Evolutionary conservation across 345 rosid species (phyloP).

Genomic region (Rhodamnia argentea): DNA sequence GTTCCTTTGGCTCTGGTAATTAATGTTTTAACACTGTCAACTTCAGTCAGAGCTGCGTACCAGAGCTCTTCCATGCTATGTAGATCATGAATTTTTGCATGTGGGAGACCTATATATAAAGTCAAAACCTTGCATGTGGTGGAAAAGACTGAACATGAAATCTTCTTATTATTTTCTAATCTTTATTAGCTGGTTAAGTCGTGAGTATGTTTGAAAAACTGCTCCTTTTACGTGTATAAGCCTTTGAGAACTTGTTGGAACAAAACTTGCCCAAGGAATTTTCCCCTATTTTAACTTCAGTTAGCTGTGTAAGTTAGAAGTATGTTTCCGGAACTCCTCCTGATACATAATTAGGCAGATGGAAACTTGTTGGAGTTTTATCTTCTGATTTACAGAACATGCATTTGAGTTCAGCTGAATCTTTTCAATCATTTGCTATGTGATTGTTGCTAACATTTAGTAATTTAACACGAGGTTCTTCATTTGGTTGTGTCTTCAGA

Average conservation of each 20-base stretch:
- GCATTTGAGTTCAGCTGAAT: neutral
- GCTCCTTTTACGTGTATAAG: neutral
- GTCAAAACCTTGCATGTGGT: neutral
- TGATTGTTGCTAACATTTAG: neutral
- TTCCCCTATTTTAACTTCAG: neutral
- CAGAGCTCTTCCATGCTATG: neutral
- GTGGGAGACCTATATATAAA: neutral
- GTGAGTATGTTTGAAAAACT: neutral
- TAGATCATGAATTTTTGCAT: neutral
- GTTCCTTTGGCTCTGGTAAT: neutral
- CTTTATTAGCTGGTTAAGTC: neutral
- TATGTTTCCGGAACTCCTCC: neutral
- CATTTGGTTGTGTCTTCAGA: conserved; percentile 18
- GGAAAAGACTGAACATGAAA: neutral
- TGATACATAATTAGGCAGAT: neutral
- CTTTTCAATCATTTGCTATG: neutral
- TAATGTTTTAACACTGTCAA: neutral
- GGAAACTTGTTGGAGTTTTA: neutral
- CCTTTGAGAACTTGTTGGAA: neutral
- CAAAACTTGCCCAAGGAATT: neutral
- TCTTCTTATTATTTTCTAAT: neutral
- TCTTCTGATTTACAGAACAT: neutral
- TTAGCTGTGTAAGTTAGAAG: neutral
- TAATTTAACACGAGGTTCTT: neutral
- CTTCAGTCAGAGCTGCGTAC: neutral